Evolutionary conservation across 805 yeast genomes (phyloP), one percentile per base, ranked within the genome.

Genomic region (Pichia manshurica): DNA sequence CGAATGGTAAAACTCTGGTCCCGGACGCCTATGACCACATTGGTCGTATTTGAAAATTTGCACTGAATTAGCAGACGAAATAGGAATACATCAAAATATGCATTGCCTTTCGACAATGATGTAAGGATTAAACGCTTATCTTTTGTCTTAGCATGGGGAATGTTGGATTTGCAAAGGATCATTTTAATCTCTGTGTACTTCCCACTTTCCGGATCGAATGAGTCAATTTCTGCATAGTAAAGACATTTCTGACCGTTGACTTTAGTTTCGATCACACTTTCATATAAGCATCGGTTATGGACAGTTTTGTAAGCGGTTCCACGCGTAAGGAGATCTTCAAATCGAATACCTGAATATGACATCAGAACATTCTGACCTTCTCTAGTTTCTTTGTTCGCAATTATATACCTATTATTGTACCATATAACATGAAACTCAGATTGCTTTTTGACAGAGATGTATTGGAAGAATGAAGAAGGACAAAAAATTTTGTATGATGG

Each of bases 311-410:
- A 25, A 6, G 34, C 15, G 13, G 35, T 19, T 6, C 55, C 57
- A 22, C 38, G 23, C 4, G 43, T 51, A 5, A 54, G 23, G 19
- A 54, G 36, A 45, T 54, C 55, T 39, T 54, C 57, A 47, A 54
- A 54, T 29, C 57, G 23, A n/a, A 54, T 54, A 13, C 57, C 57
- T 8, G 50, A 48, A 36, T 51, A 54, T 10, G 48, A 50, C 48
- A 50, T 53, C 28, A 34, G 35, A 1, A n/a, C 15, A 40, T 53
- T 34, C 37, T 48, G 51, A 2, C 42, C 44, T 9, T 47, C 37
- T 15, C 53, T 35, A 15, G 53, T 49, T 19, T 52, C 55, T 1
- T 44, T 10, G 37, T 52, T 49, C 2, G 50, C 49, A n/a, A 52
- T 49, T 8, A 49, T 32, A 2, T 44, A 15, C 28, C 45, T 44